phyloP scores from a whole-genome alignment of 352 stramenopile species.

The Phytophthora syringae region DNA sequence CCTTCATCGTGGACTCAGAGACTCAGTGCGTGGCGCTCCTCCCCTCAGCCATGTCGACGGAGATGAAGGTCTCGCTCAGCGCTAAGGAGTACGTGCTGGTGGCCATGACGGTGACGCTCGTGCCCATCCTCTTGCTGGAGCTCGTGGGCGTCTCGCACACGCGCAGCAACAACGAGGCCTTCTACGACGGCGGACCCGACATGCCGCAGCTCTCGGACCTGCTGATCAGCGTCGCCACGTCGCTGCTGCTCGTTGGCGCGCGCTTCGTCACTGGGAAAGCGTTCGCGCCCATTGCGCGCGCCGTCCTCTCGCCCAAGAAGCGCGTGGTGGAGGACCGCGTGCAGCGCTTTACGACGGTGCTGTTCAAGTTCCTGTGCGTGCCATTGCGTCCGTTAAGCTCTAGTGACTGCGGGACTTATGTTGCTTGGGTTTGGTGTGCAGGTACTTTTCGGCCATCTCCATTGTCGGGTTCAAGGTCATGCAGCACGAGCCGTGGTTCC shows the following conservation, averaged over 20 bases:
- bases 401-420: conserved; percentile 5
- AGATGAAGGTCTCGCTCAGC: conserved; percentile 70
- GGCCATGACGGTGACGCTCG: conserved; percentile 61
- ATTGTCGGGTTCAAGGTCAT: conserved; percentile 48
- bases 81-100: conserved; percentile 69
- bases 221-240: conserved; percentile 35
- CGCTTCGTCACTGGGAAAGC: conserved; percentile 43
- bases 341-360: conserved; percentile 68
- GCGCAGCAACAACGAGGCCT: conserved; percentile 37
- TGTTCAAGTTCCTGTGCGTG: conserved; percentile 77
- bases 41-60: conserved; percentile 40
- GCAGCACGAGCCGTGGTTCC: conserved; percentile 53
- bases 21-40: background rate
- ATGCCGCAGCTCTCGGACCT: conserved; percentile 66
- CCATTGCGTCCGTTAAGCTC: background rate
- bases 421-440: conserved; percentile 16
- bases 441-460: conserved; percentile 64
- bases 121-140: conserved; percentile 60
- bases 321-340: conserved; percentile 57
- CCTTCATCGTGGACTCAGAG: no score
- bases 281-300: conserved; percentile 54
- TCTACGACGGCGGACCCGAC: conserved; percentile 31
- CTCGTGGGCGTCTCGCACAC: conserved; percentile 57
- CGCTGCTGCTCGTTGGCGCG: conserved; percentile 46
- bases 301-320: conserved; percentile 60